Evolutionary conservation across 176 grass and related monocot species (phyloP).

Genomic region (Calamus simplicifolius): DNA sequence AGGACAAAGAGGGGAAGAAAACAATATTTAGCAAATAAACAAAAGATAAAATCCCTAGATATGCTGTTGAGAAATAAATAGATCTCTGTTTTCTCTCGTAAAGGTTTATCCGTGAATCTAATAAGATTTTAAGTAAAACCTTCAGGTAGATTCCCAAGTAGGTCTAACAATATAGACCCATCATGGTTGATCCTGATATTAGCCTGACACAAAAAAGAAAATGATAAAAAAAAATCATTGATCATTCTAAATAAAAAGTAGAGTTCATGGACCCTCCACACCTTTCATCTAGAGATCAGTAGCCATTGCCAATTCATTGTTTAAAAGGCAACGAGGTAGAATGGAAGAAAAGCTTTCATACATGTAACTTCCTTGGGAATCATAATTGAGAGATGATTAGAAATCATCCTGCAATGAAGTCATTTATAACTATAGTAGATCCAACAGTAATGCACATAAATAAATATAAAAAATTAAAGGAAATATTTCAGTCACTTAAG

Average conservation of each 20-base stretch:
- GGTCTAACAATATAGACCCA: constrained; percentile 49
- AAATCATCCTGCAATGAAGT: constrained; percentile 25
- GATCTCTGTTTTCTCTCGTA: constrained; percentile 5
- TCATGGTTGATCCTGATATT: constrained; percentile 48
- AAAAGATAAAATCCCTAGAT: neutral
- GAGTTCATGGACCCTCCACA: too few species aligned
- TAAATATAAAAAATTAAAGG: too few species aligned
- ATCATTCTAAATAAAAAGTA: too few species aligned
- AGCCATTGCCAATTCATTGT: too few species aligned
- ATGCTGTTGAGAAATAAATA: neutral
- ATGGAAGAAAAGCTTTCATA: too few species aligned
- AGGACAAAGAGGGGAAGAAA: too few species aligned
- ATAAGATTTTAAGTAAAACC: constrained; percentile 27
- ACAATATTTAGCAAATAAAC: neutral
- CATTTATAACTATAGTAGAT: constrained; percentile 9
- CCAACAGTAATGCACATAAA: neutral
- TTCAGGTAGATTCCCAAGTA: constrained; percentile 31
- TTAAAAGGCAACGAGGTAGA: too few species aligned
- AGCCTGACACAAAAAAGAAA: constrained; percentile 10
- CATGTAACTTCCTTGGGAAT: too few species aligned
- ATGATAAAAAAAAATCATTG: too few species aligned
- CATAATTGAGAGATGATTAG: too few species aligned
- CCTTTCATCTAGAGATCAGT: too few species aligned
- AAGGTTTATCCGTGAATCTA: constrained; percentile 15
- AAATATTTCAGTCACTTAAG: too few species aligned